Base-by-base conservation (phyloP, 139 green algal species). In the Chlamydomonas applanata region DNA sequence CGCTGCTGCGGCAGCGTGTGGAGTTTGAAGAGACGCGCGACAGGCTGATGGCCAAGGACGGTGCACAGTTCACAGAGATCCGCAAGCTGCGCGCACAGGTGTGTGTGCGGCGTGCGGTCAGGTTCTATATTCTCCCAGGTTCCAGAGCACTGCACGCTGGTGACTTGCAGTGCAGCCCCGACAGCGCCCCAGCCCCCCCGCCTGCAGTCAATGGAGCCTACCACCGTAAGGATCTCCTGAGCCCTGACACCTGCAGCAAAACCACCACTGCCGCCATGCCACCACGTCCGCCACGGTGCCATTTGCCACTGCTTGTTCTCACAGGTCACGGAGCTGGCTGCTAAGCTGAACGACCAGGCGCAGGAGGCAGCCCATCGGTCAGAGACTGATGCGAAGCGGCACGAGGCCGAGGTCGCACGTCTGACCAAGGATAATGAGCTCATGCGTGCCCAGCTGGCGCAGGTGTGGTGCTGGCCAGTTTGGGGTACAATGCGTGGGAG, bases 1-100 rank as follows among this genome's bases (percentile, higher is more conserved):
- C 65, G 22, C 65, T 72, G 4, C 4, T 36, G 36, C n/a, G 36
- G 36, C 25, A 59, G 20, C 36, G 73, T 36, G 68, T 57, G 32
- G 75, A 81, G 60, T 66, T 75, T 62, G 75, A 81, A 1, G 3
- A 46, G 34, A 25, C 68, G 13, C 69, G 75, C 1, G 75, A 76
- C 40, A 57, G 69, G 29, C 67, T 73, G 68, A 34, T 61, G 27
- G 75, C 67, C 40, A 81, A 76, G 59, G 75, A 81, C 30, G 59
- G 75, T 33, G 61, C 60, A 49, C 68, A 76, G 59, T 75, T 81
- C 44, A n/a, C 46, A 11, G 75, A 81, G 75, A 76, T 81, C 44
- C 70, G 74, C 36, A 76, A 72, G 68, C 69, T 81, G n/a, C 40
- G 74, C 20, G 44, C 44, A 32, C 74, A 79, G 66, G 74, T 79